phyloP scores from a whole-genome alignment of 1,284 basidiomycete genomes.

The Ceratobasidium sp. region DNA sequence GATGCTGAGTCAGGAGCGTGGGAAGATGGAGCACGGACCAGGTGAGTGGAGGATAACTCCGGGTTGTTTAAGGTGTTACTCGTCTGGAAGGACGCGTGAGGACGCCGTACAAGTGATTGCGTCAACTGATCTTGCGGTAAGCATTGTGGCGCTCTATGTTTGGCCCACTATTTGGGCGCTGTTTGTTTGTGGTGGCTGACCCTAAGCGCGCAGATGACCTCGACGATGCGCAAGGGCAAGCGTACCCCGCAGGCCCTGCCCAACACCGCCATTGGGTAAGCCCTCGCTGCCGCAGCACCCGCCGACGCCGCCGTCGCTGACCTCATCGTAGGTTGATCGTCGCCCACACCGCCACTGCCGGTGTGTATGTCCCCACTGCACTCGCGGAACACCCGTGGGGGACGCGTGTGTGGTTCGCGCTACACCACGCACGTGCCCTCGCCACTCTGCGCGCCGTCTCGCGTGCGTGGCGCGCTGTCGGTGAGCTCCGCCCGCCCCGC shows the following conservation, averaged over 20 bases:
- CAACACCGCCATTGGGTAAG: constrained; percentile 6
- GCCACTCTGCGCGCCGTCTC: constrained; percentile 8
- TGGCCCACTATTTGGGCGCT: constrained; percentile 13
- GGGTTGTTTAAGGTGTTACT: background rate
- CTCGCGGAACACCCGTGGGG: constrained; percentile 8
- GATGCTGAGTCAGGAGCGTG: constrained; percentile 1
- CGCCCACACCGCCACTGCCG: background rate
- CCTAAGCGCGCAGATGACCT: constrained; percentile 29
- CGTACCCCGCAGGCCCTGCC: constrained; percentile 17
- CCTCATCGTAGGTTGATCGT: background rate
- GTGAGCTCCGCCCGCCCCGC: background rate
- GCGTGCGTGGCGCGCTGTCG: constrained; percentile 19
- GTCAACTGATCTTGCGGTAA: background rate
- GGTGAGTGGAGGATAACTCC: background rate
- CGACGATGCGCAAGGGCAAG: constrained; percentile 40
- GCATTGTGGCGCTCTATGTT: constrained; percentile 22
- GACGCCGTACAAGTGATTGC: background rate
- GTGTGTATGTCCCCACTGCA: background rate
- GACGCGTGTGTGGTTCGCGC: constrained; percentile 11
- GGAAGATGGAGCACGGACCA: constrained; percentile 7
- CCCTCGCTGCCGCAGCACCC: background rate
- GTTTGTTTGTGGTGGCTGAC: constrained; percentile 38
- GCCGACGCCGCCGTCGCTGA: background rate
- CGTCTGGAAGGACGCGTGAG: no score
- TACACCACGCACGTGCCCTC: constrained; percentile 1